phyloP scores from a whole-genome alignment of 164 flowering plant species.

The Litsea cubeba region DNA sequence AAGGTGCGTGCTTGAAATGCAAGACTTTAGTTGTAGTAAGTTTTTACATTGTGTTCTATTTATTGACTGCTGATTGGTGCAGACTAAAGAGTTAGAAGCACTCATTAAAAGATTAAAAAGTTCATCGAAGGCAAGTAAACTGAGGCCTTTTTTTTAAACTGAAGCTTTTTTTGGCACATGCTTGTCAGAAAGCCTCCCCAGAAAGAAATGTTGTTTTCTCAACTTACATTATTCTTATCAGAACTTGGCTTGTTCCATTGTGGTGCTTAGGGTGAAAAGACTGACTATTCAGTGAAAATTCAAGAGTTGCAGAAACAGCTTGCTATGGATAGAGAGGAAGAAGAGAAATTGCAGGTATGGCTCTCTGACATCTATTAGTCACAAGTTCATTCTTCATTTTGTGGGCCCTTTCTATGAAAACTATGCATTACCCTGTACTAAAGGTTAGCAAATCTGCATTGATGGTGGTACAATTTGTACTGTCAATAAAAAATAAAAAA shows the following conservation, averaged over 20 bases:
- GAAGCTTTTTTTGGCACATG: background rate
- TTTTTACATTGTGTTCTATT: background rate
- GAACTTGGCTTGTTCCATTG: constrained; percentile 5
- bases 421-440: too few relatives aligned
- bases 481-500: too few relatives aligned
- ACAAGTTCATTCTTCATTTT: too few relatives aligned
- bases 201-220: background rate
- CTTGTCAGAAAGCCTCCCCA: background rate
- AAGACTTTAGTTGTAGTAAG: background rate
- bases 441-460: too few relatives aligned
- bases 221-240: background rate
- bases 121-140: constrained; percentile 61
- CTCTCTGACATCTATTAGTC: background rate
- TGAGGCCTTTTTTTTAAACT: background rate
- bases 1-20: constrained; percentile 51
- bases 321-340: constrained; percentile 82
- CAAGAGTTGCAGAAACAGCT: constrained; percentile 95
- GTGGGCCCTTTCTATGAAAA: too few relatives aligned
- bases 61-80: constrained; percentile 17
- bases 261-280: constrained; percentile 66
- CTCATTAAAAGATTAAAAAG: constrained; percentile 60
- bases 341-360: constrained; percentile 68
- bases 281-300: constrained; percentile 76
- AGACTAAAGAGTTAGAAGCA: constrained; percentile 86
- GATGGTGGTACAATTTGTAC: too few relatives aligned